These are phyloP conservation scores for Astrephomene gubernaculifera DNA, from an alignment of 139 green algal species.

Conservation along the genomic window DNA sequence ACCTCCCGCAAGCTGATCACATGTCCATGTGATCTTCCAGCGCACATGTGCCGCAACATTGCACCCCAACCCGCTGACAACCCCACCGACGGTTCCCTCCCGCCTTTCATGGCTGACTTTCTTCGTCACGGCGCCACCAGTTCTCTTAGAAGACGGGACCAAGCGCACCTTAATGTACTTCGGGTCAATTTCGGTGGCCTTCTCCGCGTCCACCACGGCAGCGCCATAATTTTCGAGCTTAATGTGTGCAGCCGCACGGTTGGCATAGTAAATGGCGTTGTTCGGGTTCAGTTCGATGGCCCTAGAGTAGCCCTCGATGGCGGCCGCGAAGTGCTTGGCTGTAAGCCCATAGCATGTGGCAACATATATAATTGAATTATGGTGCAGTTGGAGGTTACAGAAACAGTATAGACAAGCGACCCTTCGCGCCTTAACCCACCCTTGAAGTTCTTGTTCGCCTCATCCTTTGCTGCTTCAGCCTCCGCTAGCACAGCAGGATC, in stretches of 20 bases:
- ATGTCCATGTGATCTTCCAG: too few relatives aligned
- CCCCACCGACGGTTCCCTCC: too few relatives aligned
- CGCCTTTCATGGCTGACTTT: too few relatives aligned
- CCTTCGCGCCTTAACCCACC: slow-evolving; percentile 34
- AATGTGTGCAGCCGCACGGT: slow-evolving; percentile 90
- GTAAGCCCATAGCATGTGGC: slow-evolving; percentile 1
- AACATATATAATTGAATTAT: neutral
- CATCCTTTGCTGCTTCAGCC: slow-evolving; percentile 60
- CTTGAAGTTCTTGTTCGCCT: slow-evolving; percentile 70
- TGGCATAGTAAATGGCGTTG: slow-evolving; percentile 87
- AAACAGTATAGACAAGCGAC: neutral
- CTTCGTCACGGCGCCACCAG: neutral
- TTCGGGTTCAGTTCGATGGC: slow-evolving; percentile 83
- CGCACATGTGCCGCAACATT: too few relatives aligned
- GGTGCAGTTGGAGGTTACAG: neutral
- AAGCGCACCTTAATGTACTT: slow-evolving; percentile 89
- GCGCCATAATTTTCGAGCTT: slow-evolving; percentile 93
- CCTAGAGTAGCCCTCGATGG: slow-evolving; percentile 86
- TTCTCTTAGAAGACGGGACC: too few relatives aligned
- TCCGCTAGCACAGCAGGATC: slow-evolving; percentile 16
- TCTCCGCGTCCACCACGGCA: slow-evolving; percentile 90
- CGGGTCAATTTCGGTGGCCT: slow-evolving; percentile 88
- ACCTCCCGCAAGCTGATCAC: too few relatives aligned
- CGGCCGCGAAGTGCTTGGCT: slow-evolving; percentile 88
- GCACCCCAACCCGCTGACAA: too few relatives aligned